A percentile compares a stretch with the other conserved stretches of the same genome.
phyloP scores from a whole-genome alignment of 257 asterid genomes.

The Henckelia pumila region DNA sequence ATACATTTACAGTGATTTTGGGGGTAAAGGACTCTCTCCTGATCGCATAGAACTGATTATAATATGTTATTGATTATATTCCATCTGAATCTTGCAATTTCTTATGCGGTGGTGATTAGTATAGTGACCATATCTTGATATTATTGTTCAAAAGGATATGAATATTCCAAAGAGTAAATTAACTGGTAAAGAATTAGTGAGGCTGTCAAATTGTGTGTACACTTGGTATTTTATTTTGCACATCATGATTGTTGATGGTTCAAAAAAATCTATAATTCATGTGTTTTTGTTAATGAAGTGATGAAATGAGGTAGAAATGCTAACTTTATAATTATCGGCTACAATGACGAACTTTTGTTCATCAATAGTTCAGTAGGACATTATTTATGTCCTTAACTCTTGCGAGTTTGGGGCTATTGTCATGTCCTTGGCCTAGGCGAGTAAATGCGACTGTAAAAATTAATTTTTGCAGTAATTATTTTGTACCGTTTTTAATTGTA shows the following conservation, averaged over 20 bases:
- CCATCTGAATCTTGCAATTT: background rate
- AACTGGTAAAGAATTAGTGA: background rate
- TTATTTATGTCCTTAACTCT: too few relatives aligned
- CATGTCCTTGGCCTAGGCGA: too few relatives aligned
- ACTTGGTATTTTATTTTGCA: slow-evolving; percentile 18
- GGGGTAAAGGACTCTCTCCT: too few relatives aligned
- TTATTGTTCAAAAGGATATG: background rate
- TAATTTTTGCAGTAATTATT: too few relatives aligned
- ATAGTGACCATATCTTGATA: background rate
- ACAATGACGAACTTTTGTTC: too few relatives aligned
- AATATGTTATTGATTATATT: slow-evolving; percentile 34
- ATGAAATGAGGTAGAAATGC: background rate
- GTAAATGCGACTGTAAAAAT: too few relatives aligned
- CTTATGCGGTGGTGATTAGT: background rate
- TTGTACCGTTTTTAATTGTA: too few relatives aligned
- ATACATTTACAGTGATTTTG: too few relatives aligned
- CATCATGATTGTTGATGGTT: background rate
- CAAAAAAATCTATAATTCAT: background rate
- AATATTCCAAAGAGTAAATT: background rate
- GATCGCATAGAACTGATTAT: slow-evolving; percentile 43
- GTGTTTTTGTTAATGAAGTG: background rate
- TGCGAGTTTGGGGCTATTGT: too few relatives aligned
- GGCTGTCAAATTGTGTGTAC: slow-evolving; percentile 7
- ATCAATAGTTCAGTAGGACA: too few relatives aligned
- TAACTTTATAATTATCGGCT: too few relatives aligned